Percentiles rank a stretch among this genome's conserved stretches.
phyloP scores from a whole-genome alignment of 495 filamentous ascomycete genomes.

The Penicillium roqueforti region DNA sequence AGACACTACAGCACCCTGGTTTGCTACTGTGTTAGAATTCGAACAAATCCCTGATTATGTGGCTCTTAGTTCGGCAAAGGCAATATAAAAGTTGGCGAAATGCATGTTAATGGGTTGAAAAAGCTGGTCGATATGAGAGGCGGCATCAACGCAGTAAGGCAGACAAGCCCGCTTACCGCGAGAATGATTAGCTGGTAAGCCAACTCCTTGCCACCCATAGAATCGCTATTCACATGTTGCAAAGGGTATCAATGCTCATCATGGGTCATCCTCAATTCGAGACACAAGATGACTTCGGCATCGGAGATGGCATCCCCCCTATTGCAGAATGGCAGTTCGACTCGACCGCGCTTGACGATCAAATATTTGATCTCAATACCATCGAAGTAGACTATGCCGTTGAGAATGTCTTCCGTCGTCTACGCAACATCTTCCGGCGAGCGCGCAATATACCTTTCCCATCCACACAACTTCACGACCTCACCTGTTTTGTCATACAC shows the following conservation, averaged over 20 bases:
- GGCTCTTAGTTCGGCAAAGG: constrained; percentile 44
- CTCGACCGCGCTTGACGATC: constrained; percentile 1
- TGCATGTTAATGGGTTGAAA: constrained; percentile 51
- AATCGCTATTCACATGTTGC: constrained; percentile 7
- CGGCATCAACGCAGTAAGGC: constrained; percentile 42
- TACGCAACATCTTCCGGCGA: constrained; percentile 37
- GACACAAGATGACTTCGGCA: constrained; percentile 44
- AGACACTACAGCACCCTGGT: constrained; percentile 7
- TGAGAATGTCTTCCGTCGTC: constrained; percentile 36
- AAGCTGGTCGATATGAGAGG: constrained; percentile 43
- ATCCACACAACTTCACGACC: constrained; percentile 43
- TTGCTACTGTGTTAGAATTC: not conserved
- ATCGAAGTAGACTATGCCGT: constrained; percentile 31
- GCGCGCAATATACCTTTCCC: constrained; percentile 23
- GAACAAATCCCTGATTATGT: not conserved
- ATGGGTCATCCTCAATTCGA: constrained; percentile 46
- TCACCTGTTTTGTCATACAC: constrained; percentile 48
- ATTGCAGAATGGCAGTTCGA: constrained; percentile 42
- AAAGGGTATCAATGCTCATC: constrained; percentile 50
- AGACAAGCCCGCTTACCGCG: constrained; percentile 48
- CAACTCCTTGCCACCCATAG: not conserved
- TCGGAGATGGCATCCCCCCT: constrained; percentile 44
- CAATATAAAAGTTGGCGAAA: constrained; percentile 37
- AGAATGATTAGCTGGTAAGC: constrained; percentile 51
- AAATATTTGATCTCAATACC: constrained; percentile 13